Base-by-base conservation (phyloP, 2,329 filamentous ascomycete species). In the Fusarium staphyleae region DNA sequence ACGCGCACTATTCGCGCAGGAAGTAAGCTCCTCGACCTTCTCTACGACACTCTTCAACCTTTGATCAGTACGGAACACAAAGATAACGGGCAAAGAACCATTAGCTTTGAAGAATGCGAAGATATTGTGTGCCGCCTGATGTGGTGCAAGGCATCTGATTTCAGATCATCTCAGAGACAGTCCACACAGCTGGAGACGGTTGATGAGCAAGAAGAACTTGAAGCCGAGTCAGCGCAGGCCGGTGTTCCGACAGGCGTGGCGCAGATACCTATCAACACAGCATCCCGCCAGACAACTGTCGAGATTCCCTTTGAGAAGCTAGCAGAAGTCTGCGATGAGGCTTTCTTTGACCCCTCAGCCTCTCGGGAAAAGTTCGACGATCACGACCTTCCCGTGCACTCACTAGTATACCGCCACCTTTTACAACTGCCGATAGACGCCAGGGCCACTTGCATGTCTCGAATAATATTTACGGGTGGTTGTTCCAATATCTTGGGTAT, bases 381-480 rank as follows among this genome's bases (percentile, higher is more conserved):
- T 66, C 82, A 99, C 63, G 93, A 98, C 60, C 81, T 90, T 14
- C 87, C 93, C 0, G 68, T 98, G 1, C 90, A 90, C 44, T 70
- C 87, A 11, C 81, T 98, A 8, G 78, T 96, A 3, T 96, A 96
- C 73, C 83, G 84, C 46, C 83, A 87, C 30, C 81, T 99, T 2
- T 78, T 96, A 1, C 81, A 85, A 7, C 78, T 97, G 1, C 90
- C 92, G 0, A 76, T 93, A 4, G 95, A 99, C 72, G 86, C 93
- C 4, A 86, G 95, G 18, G 87, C 89, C 1, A 75, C 88, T 4
- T 97, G 93, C 72, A 95, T 97, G 86, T 87, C 92, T 1, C 89
- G 93, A 32, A 89, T 98, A 37, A 79, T 96, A 13, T 89, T 99
- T 67, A 88, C 88, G 0, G 95, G 95, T 26, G 91, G 91, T 2